phyloP scores from a whole-genome alignment of 306 rosid species.

The Vigna reflexopilosa region DNA sequence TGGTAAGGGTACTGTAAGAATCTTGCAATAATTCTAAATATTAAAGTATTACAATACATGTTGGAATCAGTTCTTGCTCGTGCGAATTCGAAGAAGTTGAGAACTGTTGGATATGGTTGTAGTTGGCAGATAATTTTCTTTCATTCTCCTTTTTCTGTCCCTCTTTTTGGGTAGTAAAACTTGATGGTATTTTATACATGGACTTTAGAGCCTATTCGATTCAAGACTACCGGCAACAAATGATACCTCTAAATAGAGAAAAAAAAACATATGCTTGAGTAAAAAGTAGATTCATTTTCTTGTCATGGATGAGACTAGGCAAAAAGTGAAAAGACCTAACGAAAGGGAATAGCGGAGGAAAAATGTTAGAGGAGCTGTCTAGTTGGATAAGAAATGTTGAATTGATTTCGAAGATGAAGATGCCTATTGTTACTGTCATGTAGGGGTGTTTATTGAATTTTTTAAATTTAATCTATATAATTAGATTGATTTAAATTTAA shows the following conservation, averaged over 20 bases:
- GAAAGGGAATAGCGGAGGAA: slow-evolving; percentile 25
- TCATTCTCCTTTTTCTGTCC: not conserved
- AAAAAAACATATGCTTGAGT: not conserved
- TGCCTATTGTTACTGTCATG: not conserved
- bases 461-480: too few relatives aligned
- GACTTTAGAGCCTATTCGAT: slow-evolving; percentile 36
- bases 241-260: not conserved
- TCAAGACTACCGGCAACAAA: not conserved
- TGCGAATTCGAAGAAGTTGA: slow-evolving; percentile 9
- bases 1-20: not conserved
- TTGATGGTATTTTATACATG: slow-evolving; percentile 2
- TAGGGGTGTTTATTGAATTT: too few relatives aligned
- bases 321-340: slow-evolving; percentile 1
- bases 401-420: slow-evolving; percentile 18
- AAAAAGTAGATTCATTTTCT: slow-evolving; percentile 3
- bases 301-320: slow-evolving; percentile 3
- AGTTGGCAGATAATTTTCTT: not conserved
- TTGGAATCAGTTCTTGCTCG: slow-evolving; percentile 1
- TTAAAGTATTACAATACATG: not conserved
- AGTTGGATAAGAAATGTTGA: slow-evolving; percentile 15
- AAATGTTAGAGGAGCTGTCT: slow-evolving; percentile 20
- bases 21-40: not conserved
- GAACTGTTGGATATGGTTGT: slow-evolving; percentile 8
- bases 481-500: too few relatives aligned
- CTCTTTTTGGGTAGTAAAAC: not conserved